These are phyloP conservation scores for Cairneyella variabilis DNA, from an alignment of 495 filamentous ascomycete genomes.

Conservation along the genomic window DNA sequence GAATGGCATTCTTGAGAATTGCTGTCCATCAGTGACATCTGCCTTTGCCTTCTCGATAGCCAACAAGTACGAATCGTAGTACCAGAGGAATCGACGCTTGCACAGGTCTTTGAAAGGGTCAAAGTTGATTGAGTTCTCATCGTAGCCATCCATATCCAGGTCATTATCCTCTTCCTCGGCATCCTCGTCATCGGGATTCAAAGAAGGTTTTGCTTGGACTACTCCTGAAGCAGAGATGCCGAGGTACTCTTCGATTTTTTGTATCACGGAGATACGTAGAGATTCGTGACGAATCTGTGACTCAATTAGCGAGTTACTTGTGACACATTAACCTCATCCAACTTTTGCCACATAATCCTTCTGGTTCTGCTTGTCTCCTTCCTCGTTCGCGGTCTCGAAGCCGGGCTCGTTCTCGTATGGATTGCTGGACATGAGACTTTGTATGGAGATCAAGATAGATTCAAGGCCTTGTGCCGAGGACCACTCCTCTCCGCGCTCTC, in stretches of 20 bases:
- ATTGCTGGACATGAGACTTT: slow-evolving; percentile 90
- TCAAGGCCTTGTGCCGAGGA: slow-evolving; percentile 93
- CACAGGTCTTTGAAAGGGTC: slow-evolving; percentile 85
- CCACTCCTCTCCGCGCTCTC: slow-evolving; percentile 88
- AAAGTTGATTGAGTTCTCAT: slow-evolving; percentile 50
- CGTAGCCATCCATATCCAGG: slow-evolving; percentile 34
- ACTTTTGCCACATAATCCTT: slow-evolving; percentile 86
- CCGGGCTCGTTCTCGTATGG: slow-evolving; percentile 97
- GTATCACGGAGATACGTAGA: slow-evolving; percentile 78
- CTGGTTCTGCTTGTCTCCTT: slow-evolving; percentile 68
- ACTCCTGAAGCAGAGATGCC: slow-evolving; percentile 54
- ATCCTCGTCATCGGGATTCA: slow-evolving; percentile 42
- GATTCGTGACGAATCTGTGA: slow-evolving; percentile 82
- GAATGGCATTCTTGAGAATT: slow-evolving; percentile 80
- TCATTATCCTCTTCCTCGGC: slow-evolving; percentile 50
- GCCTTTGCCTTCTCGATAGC: slow-evolving; percentile 61
- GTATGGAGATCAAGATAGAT: slow-evolving; percentile 91
- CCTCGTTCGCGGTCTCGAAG: slow-evolving; percentile 69
- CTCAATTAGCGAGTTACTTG: background rate
- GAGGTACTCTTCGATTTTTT: slow-evolving; percentile 77
- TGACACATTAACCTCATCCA: slow-evolving; percentile 30
- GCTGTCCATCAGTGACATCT: slow-evolving; percentile 53
- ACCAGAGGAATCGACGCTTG: slow-evolving; percentile 95
- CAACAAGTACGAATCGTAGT: slow-evolving; percentile 79
- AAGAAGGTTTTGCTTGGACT: slow-evolving; percentile 29